Percentiles rank a stretch among this genome's conserved stretches.
These are phyloP conservation scores for Fistulinella cinereoalba DNA, from an alignment of 1,284 basidiomycete genomes.

Conservation along the genomic window DNA sequence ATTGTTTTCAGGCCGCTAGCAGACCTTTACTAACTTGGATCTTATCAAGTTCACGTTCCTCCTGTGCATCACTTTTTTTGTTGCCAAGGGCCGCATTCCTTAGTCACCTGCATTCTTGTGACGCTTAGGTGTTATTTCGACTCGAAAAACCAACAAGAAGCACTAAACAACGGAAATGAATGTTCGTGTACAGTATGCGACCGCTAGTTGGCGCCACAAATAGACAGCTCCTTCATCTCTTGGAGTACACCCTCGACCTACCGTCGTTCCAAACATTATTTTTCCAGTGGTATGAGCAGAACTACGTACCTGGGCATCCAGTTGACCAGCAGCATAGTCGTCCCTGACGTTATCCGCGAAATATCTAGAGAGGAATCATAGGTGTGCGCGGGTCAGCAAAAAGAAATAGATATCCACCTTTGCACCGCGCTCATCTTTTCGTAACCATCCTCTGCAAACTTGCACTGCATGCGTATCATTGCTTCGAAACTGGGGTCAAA, in stretches of 20 bases:
- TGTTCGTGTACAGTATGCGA: too few species aligned
- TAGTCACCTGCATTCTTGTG: too few species aligned
- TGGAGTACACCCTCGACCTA: conserved; percentile 88
- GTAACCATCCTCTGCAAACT: conserved; percentile 97
- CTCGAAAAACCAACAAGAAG: too few species aligned
- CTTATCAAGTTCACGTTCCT: too few species aligned
- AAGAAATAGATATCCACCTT: conserved; percentile 46
- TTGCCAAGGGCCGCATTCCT: too few species aligned
- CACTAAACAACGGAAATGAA: too few species aligned
- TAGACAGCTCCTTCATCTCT: conserved; percentile 95
- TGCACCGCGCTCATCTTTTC: conserved; percentile 97
- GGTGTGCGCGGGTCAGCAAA: background rate
- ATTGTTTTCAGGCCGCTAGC: too few species aligned
- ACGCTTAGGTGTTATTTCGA: too few species aligned
- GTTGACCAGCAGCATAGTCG: conserved; percentile 94
- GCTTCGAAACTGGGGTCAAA: conserved; percentile 99
- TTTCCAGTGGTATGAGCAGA: background rate
- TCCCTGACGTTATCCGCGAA: conserved; percentile 89
- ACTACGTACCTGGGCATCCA: conserved; percentile 81
- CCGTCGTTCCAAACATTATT: conserved; percentile 4
- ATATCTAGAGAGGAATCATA: conserved; percentile 51
- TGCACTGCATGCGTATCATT: conserved; percentile 97
- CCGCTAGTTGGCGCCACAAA: conserved; percentile 67
- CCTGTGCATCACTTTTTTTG: too few species aligned
- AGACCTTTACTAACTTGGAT: too few species aligned